Conservation (phyloP, 495 filamentous ascomycete genomes). For the Sordaria brevicollis region DNA sequence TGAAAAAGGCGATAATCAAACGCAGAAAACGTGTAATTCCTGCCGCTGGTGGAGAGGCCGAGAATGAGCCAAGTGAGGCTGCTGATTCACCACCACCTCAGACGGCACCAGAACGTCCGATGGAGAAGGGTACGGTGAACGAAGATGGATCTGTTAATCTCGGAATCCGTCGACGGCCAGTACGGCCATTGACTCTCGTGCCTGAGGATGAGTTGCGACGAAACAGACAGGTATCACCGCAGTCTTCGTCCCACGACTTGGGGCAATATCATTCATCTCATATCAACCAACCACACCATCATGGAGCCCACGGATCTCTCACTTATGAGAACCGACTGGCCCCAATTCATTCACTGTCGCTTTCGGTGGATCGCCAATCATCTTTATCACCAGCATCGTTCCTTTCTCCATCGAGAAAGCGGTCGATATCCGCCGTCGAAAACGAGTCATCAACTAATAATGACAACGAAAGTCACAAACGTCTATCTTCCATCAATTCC, state of each 20-base stretch:
- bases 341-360: constrained; percentile 35
- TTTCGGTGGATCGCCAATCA: constrained; percentile 33
- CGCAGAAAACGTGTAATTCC: constrained; percentile 92
- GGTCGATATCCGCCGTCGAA: constrained; percentile 51
- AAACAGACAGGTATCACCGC: constrained; percentile 27
- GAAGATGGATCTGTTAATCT: constrained; percentile 49
- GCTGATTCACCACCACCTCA: constrained; percentile 32
- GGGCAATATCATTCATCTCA: constrained; percentile 37
- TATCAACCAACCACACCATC: constrained; percentile 18
- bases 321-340: constrained; percentile 46
- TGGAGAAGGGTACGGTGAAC: constrained; percentile 39
- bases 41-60: constrained; percentile 41
- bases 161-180: constrained; percentile 42
- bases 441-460: constrained; percentile 25
- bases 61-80: constrained; percentile 33
- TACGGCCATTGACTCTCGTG: constrained; percentile 30
- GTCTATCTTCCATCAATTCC: constrained; percentile 69
- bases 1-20: constrained; percentile 98
- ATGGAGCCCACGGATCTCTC: constrained; percentile 29
- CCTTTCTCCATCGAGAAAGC: constrained; percentile 49
- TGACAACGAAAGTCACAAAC: constrained; percentile 34
- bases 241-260: constrained; percentile 24
- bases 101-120: constrained; percentile 24
- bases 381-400: constrained; percentile 43
- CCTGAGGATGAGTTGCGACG: constrained; percentile 33